Evolutionary conservation across 805 yeast genomes (phyloP).

Genomic region (Nakazawaea sp.): DNA sequence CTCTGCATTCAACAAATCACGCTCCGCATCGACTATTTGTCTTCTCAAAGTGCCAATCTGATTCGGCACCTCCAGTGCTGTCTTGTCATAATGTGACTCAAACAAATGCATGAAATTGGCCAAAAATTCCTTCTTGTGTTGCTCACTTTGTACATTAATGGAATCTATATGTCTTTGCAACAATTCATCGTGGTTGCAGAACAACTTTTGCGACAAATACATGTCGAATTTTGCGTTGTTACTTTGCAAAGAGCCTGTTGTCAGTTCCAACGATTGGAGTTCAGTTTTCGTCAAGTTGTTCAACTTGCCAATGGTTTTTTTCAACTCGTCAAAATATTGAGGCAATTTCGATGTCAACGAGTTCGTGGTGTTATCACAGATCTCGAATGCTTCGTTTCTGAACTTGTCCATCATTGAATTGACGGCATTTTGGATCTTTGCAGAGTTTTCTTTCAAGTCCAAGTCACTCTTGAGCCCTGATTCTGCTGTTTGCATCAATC

Average conservation of each 20-base stretch:
- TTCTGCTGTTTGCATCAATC: slow-evolving; percentile 10
- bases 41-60: slow-evolving; percentile 1
- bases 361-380: slow-evolving; percentile 17
- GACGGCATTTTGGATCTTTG: slow-evolving; percentile 13
- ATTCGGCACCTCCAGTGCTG: slow-evolving; percentile 1
- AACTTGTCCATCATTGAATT: slow-evolving; percentile 12
- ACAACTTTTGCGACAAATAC: slow-evolving; percentile 8
- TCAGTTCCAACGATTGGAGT: slow-evolving; percentile 12
- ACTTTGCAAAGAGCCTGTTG: neutral
- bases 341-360: slow-evolving; percentile 18
- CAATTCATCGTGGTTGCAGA: slow-evolving; percentile 7
- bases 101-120: neutral
- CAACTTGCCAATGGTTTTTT: slow-evolving; percentile 11
- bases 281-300: slow-evolving; percentile 15
- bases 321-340: slow-evolving; percentile 14
- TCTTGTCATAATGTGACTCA: slow-evolving; percentile 3
- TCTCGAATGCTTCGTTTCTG: slow-evolving; percentile 15
- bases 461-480: neutral
- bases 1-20: slow-evolving; percentile 4
- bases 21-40: slow-evolving; percentile 6
- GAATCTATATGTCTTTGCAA: slow-evolving; percentile 7
- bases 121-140: slow-evolving; percentile 7
- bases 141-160: slow-evolving; percentile 7
- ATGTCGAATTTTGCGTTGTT: slow-evolving; percentile 7
- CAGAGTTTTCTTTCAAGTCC: neutral